Base-by-base conservation (phyloP, 164 flowering plant genomes). In the Protea cynaroides region DNA sequence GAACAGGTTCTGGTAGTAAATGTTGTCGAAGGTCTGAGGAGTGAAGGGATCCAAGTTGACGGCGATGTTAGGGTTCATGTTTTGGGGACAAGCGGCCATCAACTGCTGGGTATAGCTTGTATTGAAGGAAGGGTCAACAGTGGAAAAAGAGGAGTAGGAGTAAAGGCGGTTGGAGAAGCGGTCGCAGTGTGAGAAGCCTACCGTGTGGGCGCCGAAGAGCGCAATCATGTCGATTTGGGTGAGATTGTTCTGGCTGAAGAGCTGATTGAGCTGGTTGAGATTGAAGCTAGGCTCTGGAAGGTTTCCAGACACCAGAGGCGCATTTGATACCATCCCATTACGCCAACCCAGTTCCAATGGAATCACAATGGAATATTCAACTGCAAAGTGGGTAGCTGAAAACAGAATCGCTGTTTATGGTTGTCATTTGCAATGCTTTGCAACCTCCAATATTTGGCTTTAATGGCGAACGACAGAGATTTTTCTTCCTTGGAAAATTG, bases 111-210 rank as follows among this genome's bases (percentile, higher is more conserved):
- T 88, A 34, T 91, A 91, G 36, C 21, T 18, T 4, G 85, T 68
- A 51, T 91, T 72, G 44, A 91, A 69, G 21, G 90, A 52, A 44
- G 96, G 96, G 62, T 91, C 97, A 0, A 80, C 69, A 0, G 74
- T 73, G 40, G 80, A 60, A 8, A 76, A 57, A 9, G 82, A 19
- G 17, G 78, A 71, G 78, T 81, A 86, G 4, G 71, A 63, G 75
- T 88, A 85, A 52, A 89, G 64, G 12, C 96, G 84, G 52, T 78
- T 74, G 1, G 87, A 67, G 53, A 91, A 81, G 57, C 80, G 81
- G 69, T 46, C 49, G 76, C 97, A 89, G 75, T 91, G 96, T 46
- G 94, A 81, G 79, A 86, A 82, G 24, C 97, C 97, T 0, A 88
- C 25, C 0, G 97, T 87, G 77, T 91, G 97, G 1, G 87, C 91